Conservation (phyloP, 768 basidiomycete genomes). For the Suillus lakei region DNA sequence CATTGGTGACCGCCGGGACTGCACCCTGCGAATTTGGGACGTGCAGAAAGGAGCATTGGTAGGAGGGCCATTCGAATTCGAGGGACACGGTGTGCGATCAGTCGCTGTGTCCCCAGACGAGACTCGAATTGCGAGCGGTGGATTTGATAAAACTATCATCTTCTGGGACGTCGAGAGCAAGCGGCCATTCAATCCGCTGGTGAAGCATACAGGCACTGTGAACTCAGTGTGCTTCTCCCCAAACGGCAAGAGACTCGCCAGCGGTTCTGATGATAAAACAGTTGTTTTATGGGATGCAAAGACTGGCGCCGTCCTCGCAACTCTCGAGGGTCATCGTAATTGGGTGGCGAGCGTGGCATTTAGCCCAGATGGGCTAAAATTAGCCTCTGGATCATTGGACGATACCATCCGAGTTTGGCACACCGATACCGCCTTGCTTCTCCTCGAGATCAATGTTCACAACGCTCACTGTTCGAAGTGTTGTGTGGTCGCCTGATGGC, state of each 20-base stretch:
- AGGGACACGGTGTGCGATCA: slow-evolving; percentile 11
- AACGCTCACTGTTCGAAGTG: slow-evolving; percentile 32
- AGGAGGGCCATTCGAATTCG: not conserved
- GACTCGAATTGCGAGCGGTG: slow-evolving; percentile 10
- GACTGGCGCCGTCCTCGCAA: no score
- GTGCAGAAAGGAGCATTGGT: slow-evolving; percentile 1
- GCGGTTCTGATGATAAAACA: slow-evolving; percentile 13
- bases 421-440: no score
- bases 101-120: slow-evolving; percentile 18
- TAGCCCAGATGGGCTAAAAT: no score
- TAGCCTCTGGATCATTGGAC: slow-evolving; percentile 4
- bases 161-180: slow-evolving; percentile 17
- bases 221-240: slow-evolving; percentile 3
- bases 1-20: not conserved
- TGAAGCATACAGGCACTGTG: slow-evolving; percentile 5
- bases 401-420: slow-evolving; percentile 28
- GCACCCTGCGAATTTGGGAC: slow-evolving; percentile 15
- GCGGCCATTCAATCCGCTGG: not conserved
- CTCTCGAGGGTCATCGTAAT: no score
- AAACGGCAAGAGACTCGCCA: slow-evolving; percentile 4
- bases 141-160: slow-evolving; percentile 10
- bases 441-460: slow-evolving; percentile 27
- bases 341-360: no score
- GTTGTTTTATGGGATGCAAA: slow-evolving; percentile 22
- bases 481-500: slow-evolving; percentile 34